Base-by-base conservation (phyloP, 345 rosid genomes). In the Trapa bicornis region DNA sequence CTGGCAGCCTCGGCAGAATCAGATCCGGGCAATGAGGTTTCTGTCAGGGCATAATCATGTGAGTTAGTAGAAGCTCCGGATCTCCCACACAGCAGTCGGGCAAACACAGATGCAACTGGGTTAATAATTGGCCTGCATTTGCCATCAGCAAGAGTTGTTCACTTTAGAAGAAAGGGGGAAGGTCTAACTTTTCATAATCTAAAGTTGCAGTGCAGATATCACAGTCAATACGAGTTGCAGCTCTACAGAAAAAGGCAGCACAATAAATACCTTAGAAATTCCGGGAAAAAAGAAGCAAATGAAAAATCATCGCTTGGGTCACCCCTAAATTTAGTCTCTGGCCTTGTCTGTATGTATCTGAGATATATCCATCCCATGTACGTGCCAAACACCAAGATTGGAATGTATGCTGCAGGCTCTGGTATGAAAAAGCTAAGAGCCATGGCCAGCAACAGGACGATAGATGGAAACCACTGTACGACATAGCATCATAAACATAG, bases 201-300 rank as follows among this genome's bases (percentile, higher is more conserved):
- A 3, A 11, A 11, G 1, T 47, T 47, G 53, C 13, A 47, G 12
- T 47, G 3, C 53, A 3, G 3, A 47, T 17, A 54, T 62, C 47
- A 33, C 48, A 65, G 63, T 52, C 29, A 57, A 12, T n/a, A 22
- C 13, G 37, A n/a, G 16, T 52, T 52, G 6, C 29, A 16, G 57
- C 6, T 6, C 57, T 47, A 36, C 35, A 8, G 16, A 13, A 61
- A 22, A 11, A 29, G 41, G 41, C 66, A 69, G 29, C 64, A 14
- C 16, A 10, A 4, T n/a, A 42, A 64, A 42, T 80, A 92, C 99
- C 96, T 85, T 58, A 95, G 67, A 66, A 84, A 68, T 66, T 95
- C 99, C 64, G 96, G 97, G 80, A 95, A 95, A 83, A 95, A 95
- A n/a, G 96, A 75, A 32, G 90, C 92, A 81, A 95, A 89, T 65